A percentile compares a stretch with the other conserved stretches of the same genome.
Conservation (phyloP, 1,139 yeast species). For the Geotrichum cucujoidarum region DNA sequence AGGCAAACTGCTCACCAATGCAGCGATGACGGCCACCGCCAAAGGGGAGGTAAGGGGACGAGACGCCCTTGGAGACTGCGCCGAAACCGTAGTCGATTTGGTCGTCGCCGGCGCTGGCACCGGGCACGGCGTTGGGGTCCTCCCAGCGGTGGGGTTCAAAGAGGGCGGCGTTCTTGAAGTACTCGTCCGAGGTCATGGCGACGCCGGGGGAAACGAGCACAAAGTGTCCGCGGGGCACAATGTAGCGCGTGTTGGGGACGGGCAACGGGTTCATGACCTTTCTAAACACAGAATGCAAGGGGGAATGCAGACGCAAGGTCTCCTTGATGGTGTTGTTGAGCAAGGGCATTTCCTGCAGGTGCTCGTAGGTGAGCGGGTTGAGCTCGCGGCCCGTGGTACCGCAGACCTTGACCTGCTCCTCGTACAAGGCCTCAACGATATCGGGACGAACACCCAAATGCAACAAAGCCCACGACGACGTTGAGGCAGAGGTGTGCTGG, state of each 20-base stretch:
- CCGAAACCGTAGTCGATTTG: slow-evolving; percentile 92
- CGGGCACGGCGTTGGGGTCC: slow-evolving; percentile 39
- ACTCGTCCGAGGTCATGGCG: slow-evolving; percentile 69
- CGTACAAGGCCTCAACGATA: slow-evolving; percentile 70
- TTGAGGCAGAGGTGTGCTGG: slow-evolving; percentile 95
- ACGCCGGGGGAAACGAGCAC: slow-evolving; percentile 93
- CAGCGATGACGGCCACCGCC: slow-evolving; percentile 99
- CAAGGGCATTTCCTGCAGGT: slow-evolving; percentile 73
- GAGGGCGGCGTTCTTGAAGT: slow-evolving; percentile 61
- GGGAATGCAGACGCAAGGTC: slow-evolving; percentile 92
- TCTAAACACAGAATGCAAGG: slow-evolving; percentile 92
- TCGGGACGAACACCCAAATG: slow-evolving; percentile 86
- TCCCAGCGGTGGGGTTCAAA: slow-evolving; percentile 90
- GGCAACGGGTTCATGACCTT: slow-evolving; percentile 74
- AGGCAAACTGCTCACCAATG: slow-evolving; percentile 98
- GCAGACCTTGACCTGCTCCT: slow-evolving; percentile 65
- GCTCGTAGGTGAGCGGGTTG: slow-evolving; percentile 61
- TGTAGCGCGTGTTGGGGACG: slow-evolving; percentile 73
- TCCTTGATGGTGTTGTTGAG: slow-evolving; percentile 82
- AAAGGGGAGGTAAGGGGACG: slow-evolving; percentile 92
- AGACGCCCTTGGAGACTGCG: slow-evolving; percentile 89
- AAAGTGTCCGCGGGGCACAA: slow-evolving; percentile 85
- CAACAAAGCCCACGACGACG: slow-evolving; percentile 90
- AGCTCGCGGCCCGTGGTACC: slow-evolving; percentile 44
- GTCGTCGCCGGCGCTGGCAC: slow-evolving; percentile 27